Conservation (phyloP, 306 rosid species). For the Vachellia collinsii region DNA sequence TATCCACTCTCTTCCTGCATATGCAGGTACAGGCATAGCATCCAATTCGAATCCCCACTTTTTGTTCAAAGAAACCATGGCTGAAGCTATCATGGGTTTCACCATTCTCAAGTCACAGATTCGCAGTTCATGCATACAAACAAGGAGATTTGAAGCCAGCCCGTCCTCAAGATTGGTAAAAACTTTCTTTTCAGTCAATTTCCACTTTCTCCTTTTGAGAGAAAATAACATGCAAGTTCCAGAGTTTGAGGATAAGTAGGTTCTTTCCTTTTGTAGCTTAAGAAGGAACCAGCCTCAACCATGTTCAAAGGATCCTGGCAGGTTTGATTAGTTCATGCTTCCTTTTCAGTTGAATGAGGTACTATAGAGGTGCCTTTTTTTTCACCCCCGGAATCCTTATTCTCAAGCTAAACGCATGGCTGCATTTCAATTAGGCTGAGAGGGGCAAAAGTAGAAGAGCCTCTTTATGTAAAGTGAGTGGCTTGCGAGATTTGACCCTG, state of each 20-base stretch:
- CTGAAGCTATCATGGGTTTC: constrained; percentile 49
- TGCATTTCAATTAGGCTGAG: constrained; percentile 29
- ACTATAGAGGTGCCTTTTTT: background rate
- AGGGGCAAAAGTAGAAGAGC: constrained; percentile 49
- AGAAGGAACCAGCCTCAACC: constrained; percentile 57
- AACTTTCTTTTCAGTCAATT: background rate
- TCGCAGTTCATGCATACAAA: constrained; percentile 38
- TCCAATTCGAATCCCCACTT: background rate
- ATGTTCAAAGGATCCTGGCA: constrained; percentile 42
- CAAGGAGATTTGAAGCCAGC: constrained; percentile 43
- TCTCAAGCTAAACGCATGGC: background rate
- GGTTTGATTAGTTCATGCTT: constrained; percentile 42
- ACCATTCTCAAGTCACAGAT: constrained; percentile 41
- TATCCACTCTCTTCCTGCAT: constrained; percentile 9
- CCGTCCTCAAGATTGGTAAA: constrained; percentile 48
- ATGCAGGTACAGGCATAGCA: background rate
- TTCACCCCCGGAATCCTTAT: background rate
- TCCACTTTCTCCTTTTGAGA: background rate
- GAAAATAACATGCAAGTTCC: constrained; percentile 9
- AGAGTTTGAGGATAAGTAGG: constrained; percentile 13
- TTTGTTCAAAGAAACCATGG: constrained; percentile 39
- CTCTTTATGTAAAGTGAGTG: constrained; percentile 64
- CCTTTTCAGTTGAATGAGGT: background rate
- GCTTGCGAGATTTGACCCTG: constrained; percentile 35
- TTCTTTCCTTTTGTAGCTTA: constrained; percentile 46